Evolutionary conservation across 176 grass and related monocot genomes (phyloP).

Genomic region (Carex parvula): DNA sequence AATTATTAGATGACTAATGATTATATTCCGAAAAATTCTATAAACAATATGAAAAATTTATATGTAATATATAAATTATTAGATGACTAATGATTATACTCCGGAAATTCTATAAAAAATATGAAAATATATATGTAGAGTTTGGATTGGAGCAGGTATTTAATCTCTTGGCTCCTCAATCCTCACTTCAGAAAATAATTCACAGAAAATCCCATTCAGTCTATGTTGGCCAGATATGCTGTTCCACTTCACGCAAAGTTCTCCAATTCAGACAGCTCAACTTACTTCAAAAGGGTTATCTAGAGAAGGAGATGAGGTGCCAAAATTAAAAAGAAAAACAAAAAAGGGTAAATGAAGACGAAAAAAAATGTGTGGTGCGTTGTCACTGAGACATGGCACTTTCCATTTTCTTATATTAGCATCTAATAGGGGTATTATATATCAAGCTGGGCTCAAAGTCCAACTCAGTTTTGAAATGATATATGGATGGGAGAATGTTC

Average conservation of each 20-base stretch:
- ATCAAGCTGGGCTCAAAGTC: too few species aligned
- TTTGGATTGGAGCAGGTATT: too few species aligned
- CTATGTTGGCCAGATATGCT: conserved; percentile 49
- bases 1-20: too few species aligned
- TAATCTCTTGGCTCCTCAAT: too few species aligned
- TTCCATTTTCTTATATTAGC: conserved; percentile 1
- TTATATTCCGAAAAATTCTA: too few species aligned
- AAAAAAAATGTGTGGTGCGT: conserved; percentile 37
- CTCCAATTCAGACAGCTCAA: conserved; percentile 49
- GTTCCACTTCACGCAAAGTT: conserved; percentile 40
- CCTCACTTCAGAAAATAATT: background rate
- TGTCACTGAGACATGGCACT: conserved; percentile 42
- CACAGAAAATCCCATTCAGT: background rate
- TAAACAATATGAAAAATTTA: too few species aligned
- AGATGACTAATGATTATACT: too few species aligned
- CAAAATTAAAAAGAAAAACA: background rate
- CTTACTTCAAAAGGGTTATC: conserved; percentile 49
- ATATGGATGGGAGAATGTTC: too few species aligned
- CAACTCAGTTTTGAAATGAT: too few species aligned
- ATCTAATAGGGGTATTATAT: background rate
- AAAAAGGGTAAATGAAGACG: background rate
- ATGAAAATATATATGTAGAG: too few species aligned
- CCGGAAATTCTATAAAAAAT: too few species aligned
- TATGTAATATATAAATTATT: too few species aligned
- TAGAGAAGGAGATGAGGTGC: conserved; percentile 13